Base-by-base conservation (phyloP, 805 yeast species). In the Candida maesae region DNA sequence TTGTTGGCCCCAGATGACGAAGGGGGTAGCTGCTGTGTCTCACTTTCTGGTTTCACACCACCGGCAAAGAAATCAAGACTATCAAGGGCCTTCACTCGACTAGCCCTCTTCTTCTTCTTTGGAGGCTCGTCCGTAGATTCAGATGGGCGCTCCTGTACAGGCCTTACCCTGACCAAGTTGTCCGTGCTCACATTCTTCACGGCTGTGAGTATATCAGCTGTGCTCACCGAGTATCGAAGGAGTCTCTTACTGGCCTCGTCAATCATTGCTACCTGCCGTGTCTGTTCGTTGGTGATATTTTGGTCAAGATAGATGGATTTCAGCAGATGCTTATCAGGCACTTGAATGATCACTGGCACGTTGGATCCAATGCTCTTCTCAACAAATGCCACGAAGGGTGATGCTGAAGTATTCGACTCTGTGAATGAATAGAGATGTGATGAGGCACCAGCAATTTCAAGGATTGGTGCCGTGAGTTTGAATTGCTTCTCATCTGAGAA, bases 51-150 rank as follows among this genome's bases (percentile, higher is more conserved):
- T 16, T 45, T 24, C 13, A 42, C 51, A 20, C 71, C 71, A 23
- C 71, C 73, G 4, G 65, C 71, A 51, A 67, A 67, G 46, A 60
- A 65, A 23, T 56, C 56, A 29, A 67, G 48, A 34, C 66, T 61
- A 33, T 65, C 64, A 24, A 67, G 46, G 1, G 68, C 60, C 42
- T 63, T 48, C 2, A 67, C 55, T 24, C 49, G 48, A 5, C 27
- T 21, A n/a, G 45, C 35, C 24, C 51, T 43, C 30, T 39, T 37
- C 30, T 46, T 53, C 35, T 44, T 42, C 5, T 25, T 15, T 3
- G 50, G 47, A 6, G 44, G 49, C 5, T 37, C 28, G 10, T 27
- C 35, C 12, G 11, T 16, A 5, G 15, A 20, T 3, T 32, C 24
- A 9, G 50, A 35, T 14, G 44, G 20, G 10, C 16, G 18, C 2